A percentile compares a stretch with the other conserved stretches of the same genome.
These are phyloP conservation scores for Tolypocladium ovalisporum DNA, from an alignment of 2,329 filamentous ascomycete genomes.

Conservation along the genomic window DNA sequence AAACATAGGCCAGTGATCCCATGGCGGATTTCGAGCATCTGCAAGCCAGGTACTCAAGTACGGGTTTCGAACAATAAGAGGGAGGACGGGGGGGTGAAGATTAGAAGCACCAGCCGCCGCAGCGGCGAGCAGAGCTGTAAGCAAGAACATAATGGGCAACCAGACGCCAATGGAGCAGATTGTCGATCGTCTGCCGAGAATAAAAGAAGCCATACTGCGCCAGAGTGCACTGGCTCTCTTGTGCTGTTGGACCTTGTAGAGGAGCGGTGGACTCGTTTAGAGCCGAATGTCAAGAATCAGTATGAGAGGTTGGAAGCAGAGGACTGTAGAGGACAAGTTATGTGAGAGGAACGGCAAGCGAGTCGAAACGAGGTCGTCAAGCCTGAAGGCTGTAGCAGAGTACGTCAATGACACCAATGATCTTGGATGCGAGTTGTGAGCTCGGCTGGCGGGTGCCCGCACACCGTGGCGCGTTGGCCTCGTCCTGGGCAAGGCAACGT, in stretches of 20 bases:
- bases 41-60: slow-evolving; percentile 52
- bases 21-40: slow-evolving; percentile 61
- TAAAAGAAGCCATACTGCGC: background rate
- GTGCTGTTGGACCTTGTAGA: background rate
- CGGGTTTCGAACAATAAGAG: slow-evolving; percentile 47
- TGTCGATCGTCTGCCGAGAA: background rate
- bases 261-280: background rate
- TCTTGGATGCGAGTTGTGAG: background rate
- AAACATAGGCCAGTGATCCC: slow-evolving; percentile 81
- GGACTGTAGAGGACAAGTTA: no score
- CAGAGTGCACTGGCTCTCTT: background rate
- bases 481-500: background rate
- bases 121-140: background rate
- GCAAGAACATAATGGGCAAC: background rate
- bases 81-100: slow-evolving; percentile 44
- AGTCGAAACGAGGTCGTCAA: background rate
- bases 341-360: background rate
- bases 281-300: background rate
- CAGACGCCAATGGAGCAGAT: background rate
- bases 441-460: background rate
- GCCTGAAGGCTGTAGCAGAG: background rate
- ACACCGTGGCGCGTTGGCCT: no score
- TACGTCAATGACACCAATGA: no score
- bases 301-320: background rate
- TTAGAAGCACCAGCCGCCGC: slow-evolving; percentile 31